These are phyloP conservation scores for Claviceps fusiformis DNA, from an alignment of 2,329 filamentous ascomycete genomes.

Conservation along the genomic window DNA sequence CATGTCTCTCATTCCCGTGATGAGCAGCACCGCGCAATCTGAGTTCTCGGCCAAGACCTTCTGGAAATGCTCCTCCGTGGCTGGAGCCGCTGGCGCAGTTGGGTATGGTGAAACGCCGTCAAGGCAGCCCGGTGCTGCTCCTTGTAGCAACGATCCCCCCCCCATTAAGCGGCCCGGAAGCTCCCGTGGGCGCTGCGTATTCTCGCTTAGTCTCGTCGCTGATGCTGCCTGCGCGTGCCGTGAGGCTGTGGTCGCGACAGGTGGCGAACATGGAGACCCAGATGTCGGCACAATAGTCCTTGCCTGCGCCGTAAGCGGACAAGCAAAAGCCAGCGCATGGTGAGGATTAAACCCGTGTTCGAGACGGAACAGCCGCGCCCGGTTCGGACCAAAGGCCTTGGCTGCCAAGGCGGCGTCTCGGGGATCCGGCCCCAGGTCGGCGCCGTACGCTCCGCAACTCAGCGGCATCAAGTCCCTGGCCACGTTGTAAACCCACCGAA, in stretches of 20 bases:
- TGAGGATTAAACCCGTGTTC: conserved; percentile 35
- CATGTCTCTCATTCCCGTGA: conserved; percentile 51
- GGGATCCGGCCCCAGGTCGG: conserved; percentile 50
- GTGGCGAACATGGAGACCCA: conserved; percentile 32
- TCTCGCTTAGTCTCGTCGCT: conserved; percentile 44
- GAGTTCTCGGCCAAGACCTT: conserved; percentile 25
- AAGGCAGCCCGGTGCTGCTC: conserved; percentile 42
- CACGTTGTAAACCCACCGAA: conserved; percentile 44
- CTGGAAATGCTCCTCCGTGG: conserved; percentile 37
- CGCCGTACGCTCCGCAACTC: conserved; percentile 39
- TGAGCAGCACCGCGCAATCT: conserved; percentile 40
- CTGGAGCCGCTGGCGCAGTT: conserved; percentile 27
- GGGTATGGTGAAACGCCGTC: conserved; percentile 35
- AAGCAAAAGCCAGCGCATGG: conserved; percentile 40
- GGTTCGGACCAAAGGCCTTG: conserved; percentile 44
- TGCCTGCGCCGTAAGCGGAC: conserved; percentile 44
- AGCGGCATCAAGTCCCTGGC: conserved; percentile 32
- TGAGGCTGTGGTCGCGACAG: conserved; percentile 15
- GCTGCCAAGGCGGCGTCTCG: conserved; percentile 37
- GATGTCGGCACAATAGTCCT: conserved; percentile 43
- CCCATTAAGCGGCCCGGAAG: conserved; percentile 32
- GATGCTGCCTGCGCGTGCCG: conserved; percentile 35
- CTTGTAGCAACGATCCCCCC: conserved; percentile 43
- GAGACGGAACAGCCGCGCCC: conserved; percentile 31
- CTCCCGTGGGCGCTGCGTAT: conserved; percentile 34